A percentile compares a stretch with the other conserved stretches of the same genome.
These are phyloP conservation scores for Sporothrix brasiliensis DNA, from an alignment of 2,329 filamentous ascomycete species.

Conservation along the genomic window DNA sequence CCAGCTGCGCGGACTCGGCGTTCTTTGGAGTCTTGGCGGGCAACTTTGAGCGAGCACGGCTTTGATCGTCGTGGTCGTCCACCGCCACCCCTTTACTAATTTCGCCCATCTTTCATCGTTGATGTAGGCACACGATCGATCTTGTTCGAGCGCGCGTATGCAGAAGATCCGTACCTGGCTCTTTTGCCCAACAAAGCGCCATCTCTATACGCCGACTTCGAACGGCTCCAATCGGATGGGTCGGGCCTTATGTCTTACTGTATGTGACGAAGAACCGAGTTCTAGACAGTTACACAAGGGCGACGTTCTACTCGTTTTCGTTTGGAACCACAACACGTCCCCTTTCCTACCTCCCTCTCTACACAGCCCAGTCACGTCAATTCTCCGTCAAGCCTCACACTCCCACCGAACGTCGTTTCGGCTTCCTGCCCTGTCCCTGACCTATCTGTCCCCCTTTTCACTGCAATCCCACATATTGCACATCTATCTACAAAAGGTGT, in stretches of 20 bases:
- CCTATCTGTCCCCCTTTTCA: background rate
- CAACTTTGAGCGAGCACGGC: slow-evolving; percentile 6
- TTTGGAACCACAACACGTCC: background rate
- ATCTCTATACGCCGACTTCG: slow-evolving; percentile 24
- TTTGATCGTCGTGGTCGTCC: too few relatives aligned
- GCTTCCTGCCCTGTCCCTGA: background rate
- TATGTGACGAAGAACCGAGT: background rate
- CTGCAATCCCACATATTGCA: too few relatives aligned
- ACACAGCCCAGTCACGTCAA: background rate
- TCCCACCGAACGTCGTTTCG: background rate
- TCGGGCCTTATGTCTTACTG: slow-evolving; percentile 30
- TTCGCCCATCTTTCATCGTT: background rate
- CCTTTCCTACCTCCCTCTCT: background rate
- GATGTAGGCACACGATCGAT: slow-evolving; percentile 16
- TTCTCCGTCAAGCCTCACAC: background rate
- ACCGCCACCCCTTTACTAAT: background rate
- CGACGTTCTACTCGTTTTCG: background rate
- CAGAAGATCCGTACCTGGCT: background rate
- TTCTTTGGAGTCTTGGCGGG: background rate
- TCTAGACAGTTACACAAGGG: background rate
- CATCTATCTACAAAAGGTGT: background rate
- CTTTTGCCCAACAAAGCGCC: background rate
- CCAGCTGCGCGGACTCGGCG: background rate
- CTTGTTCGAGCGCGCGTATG: slow-evolving; percentile 3
- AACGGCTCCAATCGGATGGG: slow-evolving; percentile 15